Evolutionary conservation across 208 protist species (phyloP).

Genomic region (Crithidia thermophila): DNA sequence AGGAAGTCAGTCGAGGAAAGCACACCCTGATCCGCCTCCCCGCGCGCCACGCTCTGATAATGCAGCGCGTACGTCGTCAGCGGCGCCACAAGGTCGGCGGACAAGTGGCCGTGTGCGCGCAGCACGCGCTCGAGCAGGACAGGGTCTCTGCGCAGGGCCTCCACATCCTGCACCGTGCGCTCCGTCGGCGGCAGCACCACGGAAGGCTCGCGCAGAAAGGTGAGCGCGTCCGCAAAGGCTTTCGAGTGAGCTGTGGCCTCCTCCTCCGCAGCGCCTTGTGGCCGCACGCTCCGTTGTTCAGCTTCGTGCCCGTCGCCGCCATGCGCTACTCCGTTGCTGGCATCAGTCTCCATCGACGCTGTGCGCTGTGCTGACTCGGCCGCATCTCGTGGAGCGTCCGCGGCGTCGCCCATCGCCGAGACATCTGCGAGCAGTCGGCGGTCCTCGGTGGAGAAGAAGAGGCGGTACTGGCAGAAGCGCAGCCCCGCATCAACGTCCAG

Average conservation of each 20-base stretch:
- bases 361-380: too few relatives aligned
- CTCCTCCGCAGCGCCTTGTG: too few relatives aligned
- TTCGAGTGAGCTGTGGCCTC: neutral
- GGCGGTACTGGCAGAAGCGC: constrained; percentile 34
- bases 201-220: constrained; percentile 12
- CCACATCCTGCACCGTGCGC: constrained; percentile 8
- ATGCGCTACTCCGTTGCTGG: too few relatives aligned
- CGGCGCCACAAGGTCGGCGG: constrained; percentile 17
- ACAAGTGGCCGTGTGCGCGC: constrained; percentile 18
- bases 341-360: too few relatives aligned
- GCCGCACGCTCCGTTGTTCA: too few relatives aligned
- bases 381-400: too few relatives aligned
- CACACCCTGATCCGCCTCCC: constrained; percentile 16
- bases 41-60: constrained; percentile 19
- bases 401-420: neutral
- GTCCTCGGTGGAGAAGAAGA: constrained; percentile 56
- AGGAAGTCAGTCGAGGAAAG: constrained; percentile 17
- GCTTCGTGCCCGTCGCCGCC: too few relatives aligned
- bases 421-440: constrained; percentile 33
- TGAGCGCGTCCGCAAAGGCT: constrained; percentile 20
- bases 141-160: constrained; percentile 5
- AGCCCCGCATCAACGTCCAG: constrained; percentile 26
- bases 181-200: neutral
- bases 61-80: constrained; percentile 18
- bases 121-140: constrained; percentile 12